A percentile compares a stretch with the other conserved stretches of the same genome.
Evolutionary conservation across 805 yeast species (phyloP).

Genomic region (Hanseniaspora hatyaiensis): DNA sequence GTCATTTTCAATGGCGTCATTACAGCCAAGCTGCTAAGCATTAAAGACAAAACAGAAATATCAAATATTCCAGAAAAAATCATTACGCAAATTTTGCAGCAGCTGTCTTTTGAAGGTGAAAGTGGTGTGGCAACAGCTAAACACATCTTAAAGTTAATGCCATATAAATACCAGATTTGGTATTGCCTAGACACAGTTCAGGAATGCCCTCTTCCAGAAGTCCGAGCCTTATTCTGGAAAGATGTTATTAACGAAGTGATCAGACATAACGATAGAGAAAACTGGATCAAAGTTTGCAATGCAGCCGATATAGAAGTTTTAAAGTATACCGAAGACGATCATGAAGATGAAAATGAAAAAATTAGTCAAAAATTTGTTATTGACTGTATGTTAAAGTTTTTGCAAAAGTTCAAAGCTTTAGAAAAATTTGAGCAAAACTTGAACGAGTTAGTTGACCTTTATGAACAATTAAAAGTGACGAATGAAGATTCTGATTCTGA

Average conservation of each 20-base stretch:
- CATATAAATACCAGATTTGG: slow-evolving; percentile 23
- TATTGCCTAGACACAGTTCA: slow-evolving; percentile 42
- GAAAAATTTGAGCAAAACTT: slow-evolving; percentile 1
- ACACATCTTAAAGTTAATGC: slow-evolving; percentile 12
- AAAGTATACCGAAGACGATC: slow-evolving; percentile 4
- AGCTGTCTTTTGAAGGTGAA: slow-evolving; percentile 2
- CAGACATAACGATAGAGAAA: slow-evolving; percentile 23
- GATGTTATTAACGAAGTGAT: slow-evolving; percentile 57
- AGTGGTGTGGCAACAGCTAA: neutral
- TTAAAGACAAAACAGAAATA: neutral
- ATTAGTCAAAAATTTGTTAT: slow-evolving; percentile 13
- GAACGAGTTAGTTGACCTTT: slow-evolving; percentile 1
- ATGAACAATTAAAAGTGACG: slow-evolving; percentile 3
- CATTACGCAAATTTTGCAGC: slow-evolving; percentile 12
- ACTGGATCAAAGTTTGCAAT: slow-evolving; percentile 4
- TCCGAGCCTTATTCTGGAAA: slow-evolving; percentile 49
- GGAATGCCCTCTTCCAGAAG: slow-evolving; percentile 53
- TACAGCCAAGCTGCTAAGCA: neutral
- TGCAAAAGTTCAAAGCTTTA: slow-evolving; percentile 7
- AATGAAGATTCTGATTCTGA: neutral
- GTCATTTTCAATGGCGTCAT: slow-evolving; percentile 8
- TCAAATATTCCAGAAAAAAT: slow-evolving; percentile 4
- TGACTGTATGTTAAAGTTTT: slow-evolving; percentile 2
- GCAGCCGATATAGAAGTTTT: slow-evolving; percentile 7
- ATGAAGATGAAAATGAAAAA: slow-evolving; percentile 7